Base-by-base conservation (phyloP, 345 rosid species). In the Pseudoturritis turrita region DNA sequence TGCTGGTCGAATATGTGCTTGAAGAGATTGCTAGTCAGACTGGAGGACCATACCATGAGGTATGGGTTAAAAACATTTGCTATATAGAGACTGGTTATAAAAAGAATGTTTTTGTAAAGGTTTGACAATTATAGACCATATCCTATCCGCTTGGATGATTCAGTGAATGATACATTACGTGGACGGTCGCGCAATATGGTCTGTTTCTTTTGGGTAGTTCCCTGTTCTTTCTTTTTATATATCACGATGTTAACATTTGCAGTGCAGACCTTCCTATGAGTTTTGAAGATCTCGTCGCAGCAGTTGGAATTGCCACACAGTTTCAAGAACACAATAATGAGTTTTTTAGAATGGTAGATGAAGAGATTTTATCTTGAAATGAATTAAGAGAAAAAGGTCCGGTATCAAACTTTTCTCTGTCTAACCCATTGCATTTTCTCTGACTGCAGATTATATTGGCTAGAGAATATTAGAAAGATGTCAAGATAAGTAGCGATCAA, bases 211-310 rank as follows among this genome's bases (percentile, higher is more conserved):
- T 26, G 45, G n/a, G n/a, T 2, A 14, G 5, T 36, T 62, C 44
- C 23, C 37, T 14, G 23, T 45, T 61, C 46, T 39, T 45, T 68
- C 40, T 28, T 64, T 43, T 73, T 29, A 73, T 68, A 65, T 78
- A n/a, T n/a, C 76, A 80, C 76, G 74, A 80, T 80, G 79, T 68
- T 51, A 50, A 80, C 75, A 50, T 81, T 75, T 91, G 92, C 98
- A 94, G 98, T 56, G 91, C 98, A 89, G 98, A 94, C 85, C 89
- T 89, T 78, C 93, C 93, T 23, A 84, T 91, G 90, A 89, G 63
- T 78, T 91, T 94, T 83, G 98, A 94, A 79, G 98, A 89, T 71
- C 98, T 96, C 49, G 93, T 94, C 40, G 95, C 98, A 63, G 98
- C 97, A 46, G 98, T 94, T 79, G 95, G 89, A 55, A 91, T 94